Evolutionary conservation across 352 stramenopile species (phyloP).

Genomic region (Pythium sp.): DNA sequence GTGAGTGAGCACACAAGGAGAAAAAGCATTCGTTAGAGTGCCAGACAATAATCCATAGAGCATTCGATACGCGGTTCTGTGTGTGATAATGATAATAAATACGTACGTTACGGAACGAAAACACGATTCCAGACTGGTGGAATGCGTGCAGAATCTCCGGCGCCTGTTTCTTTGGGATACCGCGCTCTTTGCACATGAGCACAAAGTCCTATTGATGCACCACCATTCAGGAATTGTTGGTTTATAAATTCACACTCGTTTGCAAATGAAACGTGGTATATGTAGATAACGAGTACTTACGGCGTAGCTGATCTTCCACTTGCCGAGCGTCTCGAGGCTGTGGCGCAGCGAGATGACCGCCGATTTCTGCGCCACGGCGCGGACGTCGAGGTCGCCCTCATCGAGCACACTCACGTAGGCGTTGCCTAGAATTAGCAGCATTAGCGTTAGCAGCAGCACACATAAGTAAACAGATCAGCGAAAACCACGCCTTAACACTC

Average conservation of each 20-base stretch:
- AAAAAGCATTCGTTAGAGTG: not conserved
- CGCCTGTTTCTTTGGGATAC: conserved; percentile 84
- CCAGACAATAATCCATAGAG: not conserved
- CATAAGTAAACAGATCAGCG: not conserved
- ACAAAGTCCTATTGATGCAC: conserved; percentile 50
- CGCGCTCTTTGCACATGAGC: conserved; percentile 60
- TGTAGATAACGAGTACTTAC: conserved; percentile 20
- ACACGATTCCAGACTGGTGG: conserved; percentile 71
- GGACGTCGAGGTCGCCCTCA: conserved; percentile 77
- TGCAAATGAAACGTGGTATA: not conserved
- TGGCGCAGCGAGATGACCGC: conserved; percentile 73
- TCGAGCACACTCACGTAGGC: conserved; percentile 72
- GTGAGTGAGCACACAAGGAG: not conserved
- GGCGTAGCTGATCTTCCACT: conserved; percentile 75
- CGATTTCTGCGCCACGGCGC: conserved; percentile 75
- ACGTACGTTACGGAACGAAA: conserved; percentile 71
- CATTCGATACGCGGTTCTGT: not conserved
- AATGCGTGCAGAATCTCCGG: conserved; percentile 71
- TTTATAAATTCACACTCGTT: not conserved
- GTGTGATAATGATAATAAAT: not conserved
- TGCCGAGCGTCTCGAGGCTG: conserved; percentile 61
- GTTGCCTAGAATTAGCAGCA: conserved; percentile 28
- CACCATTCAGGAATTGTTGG: not conserved
- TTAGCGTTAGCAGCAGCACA: not conserved
- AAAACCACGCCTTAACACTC: not conserved